Base-by-base conservation (phyloP, 306 rosid species). In the Inga oerstediana region DNA sequence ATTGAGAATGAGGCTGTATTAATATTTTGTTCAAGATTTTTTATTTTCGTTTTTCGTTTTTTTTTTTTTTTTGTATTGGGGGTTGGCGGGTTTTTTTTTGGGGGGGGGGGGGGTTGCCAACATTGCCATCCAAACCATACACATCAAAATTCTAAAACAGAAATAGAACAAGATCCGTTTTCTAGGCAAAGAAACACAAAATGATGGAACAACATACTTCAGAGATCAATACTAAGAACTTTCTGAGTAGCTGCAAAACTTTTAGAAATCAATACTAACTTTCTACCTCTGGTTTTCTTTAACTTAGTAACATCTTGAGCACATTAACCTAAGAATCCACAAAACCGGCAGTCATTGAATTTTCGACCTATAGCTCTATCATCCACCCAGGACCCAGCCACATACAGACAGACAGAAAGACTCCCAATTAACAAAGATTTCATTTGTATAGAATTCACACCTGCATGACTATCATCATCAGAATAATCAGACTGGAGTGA, bases 401-500 rank as follows among this genome's bases (percentile, higher is more conserved):
- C 75, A 75, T 20, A 48, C 76, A 79, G 14, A 72, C 76, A 75
- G 10, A 72, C 13, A 15, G 39, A 75, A 72, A 79, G 39, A 32
- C 78, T 56, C 37, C 13, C 35, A 83, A 72, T 30, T 14, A 35
- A 83, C 78, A 56, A 35, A 72, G 30, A 72, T 27, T 81, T 75
- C 77, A 74, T 62, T 65, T 74, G 79, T 35, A 81, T 84, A 52
- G 87, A 80, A 79, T 72, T 79, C 83, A 74, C 73, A 84, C 82
- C 91, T 79, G 91, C 81, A 66, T 89, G 90, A 87, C 91, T 91
- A 82, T 89, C 90, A 76, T 85, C 94, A 34, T 92, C 99, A 35
- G 96, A 89, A 85, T 68, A 91, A 85, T 88, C 89, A 45, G 94
- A 89, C 32, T 87, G 74, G 20, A 85, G 76, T 37, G 96, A 90